These are phyloP conservation scores for Coemansia sp. DNA, from an alignment of 192 early-diverging fungal genomes.

Conservation along the genomic window DNA sequence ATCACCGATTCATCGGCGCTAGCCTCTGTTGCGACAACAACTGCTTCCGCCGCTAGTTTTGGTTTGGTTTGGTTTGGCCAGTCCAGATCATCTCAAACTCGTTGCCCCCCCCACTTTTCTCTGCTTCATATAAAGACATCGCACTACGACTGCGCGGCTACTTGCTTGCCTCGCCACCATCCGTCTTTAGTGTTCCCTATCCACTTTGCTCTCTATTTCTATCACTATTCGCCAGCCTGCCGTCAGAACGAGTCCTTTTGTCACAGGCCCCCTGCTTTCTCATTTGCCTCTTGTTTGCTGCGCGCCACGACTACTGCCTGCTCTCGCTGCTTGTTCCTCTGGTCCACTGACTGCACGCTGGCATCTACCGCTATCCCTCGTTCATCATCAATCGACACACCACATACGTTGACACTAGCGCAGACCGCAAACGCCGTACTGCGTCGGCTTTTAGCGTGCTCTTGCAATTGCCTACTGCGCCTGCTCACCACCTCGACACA, in stretches of 20 bases:
- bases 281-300: slow-evolving; percentile 6
- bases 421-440: slow-evolving; percentile 12
- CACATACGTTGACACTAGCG: background rate
- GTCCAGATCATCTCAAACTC: slow-evolving; percentile 1
- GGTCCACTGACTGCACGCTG: background rate
- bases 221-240: too few relatives aligned
- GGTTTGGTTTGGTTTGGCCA: background rate
- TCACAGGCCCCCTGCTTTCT: background rate
- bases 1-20: slow-evolving; percentile 6
- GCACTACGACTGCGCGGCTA: background rate
- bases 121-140: background rate
- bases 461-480: slow-evolving; percentile 12
- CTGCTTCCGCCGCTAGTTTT: background rate
- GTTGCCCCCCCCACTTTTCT: slow-evolving; percentile 5
- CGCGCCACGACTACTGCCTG: slow-evolving; percentile 14
- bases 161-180: background rate
- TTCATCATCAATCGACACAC: slow-evolving; percentile 5
- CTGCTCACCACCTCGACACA: background rate
- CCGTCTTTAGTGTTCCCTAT: background rate
- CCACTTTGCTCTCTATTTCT: background rate
- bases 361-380: slow-evolving; percentile 3
- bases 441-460: background rate
- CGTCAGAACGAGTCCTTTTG: background rate
- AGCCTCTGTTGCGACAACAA: slow-evolving; percentile 12
- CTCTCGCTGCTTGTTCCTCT: slow-evolving; percentile 2